Conservation (phyloP, 2,329 filamentous ascomycete genomes). For the Clarireedia hainanense region DNA sequence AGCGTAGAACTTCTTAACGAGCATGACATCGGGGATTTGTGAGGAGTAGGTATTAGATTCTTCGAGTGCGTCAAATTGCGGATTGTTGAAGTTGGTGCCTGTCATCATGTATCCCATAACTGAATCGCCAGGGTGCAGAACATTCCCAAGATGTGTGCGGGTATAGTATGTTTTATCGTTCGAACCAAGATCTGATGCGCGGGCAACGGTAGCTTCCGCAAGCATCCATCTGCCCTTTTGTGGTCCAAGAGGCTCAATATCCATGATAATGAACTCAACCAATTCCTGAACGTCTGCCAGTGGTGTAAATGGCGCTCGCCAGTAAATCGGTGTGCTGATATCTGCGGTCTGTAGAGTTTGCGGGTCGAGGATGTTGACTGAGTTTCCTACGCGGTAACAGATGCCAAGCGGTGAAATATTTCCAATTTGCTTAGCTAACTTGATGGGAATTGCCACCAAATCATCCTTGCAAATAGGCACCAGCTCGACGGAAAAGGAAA, state of each 20-base stretch:
- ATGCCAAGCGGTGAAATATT: conserved; percentile 83
- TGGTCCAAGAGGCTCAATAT: conserved; percentile 73
- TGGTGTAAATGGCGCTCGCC: conserved; percentile 78
- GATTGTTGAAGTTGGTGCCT: conserved; percentile 88
- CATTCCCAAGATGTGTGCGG: conserved; percentile 78
- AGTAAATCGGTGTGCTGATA: conserved; percentile 75
- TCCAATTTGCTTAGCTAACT: conserved; percentile 76
- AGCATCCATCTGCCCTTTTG: conserved; percentile 76
- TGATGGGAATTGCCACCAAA: conserved; percentile 84
- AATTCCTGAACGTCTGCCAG: conserved; percentile 79
- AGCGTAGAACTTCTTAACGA: conserved; percentile 96
- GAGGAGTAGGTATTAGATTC: conserved; percentile 66
- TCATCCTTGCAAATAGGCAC: conserved; percentile 97
- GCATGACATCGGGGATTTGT: conserved; percentile 80
- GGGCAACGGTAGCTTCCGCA: conserved; percentile 81
- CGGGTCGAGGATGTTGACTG: conserved; percentile 83
- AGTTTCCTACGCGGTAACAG: conserved; percentile 82
- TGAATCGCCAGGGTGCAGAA: conserved; percentile 83
- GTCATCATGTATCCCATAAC: conserved; percentile 90
- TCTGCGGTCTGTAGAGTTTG: conserved; percentile 87
- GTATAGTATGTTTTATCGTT: conserved; percentile 88
- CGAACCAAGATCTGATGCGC: conserved; percentile 74
- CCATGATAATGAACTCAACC: conserved; percentile 89
- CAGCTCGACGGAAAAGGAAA: conserved; percentile 80
- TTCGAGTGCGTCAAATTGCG: conserved; percentile 76